phyloP scores from a whole-genome alignment of 2,329 filamentous ascomycete genomes.

The Xylariomycetidae sp. region DNA sequence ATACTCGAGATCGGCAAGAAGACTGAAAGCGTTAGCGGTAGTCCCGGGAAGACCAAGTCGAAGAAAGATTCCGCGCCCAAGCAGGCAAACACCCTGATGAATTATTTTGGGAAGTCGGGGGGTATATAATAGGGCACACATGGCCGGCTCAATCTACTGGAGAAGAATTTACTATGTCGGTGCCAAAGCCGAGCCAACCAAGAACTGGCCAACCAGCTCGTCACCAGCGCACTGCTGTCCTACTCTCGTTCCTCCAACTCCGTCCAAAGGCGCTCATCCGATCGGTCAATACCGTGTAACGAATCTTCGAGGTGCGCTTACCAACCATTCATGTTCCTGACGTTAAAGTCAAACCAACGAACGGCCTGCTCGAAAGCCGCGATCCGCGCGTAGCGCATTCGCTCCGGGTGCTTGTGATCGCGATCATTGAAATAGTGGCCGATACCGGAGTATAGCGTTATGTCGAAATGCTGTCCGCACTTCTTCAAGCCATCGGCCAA shows the following conservation, averaged over 20 bases:
- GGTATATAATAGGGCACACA: too few relatives aligned
- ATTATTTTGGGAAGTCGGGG: conserved; percentile 48
- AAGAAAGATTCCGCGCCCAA: conserved; percentile 17
- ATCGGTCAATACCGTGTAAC: neutral
- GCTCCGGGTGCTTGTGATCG: neutral
- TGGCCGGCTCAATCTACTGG: too few relatives aligned
- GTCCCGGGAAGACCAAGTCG: neutral
- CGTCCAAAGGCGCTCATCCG: too few relatives aligned
- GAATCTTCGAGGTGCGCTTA: too few relatives aligned
- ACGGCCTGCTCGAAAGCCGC: conserved; percentile 9
- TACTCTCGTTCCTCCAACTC: too few relatives aligned
- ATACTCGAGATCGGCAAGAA: conserved; percentile 54
- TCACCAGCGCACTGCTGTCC: too few relatives aligned
- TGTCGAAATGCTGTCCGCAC: conserved; percentile 23
- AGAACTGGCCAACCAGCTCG: too few relatives aligned
- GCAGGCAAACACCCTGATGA: conserved; percentile 51
- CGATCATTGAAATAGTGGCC: conserved; percentile 1
- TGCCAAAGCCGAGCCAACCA: too few relatives aligned
- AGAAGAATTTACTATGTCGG: too few relatives aligned
- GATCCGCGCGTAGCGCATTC: conserved; percentile 4
- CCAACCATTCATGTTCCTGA: neutral
- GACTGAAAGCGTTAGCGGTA: conserved; percentile 16
- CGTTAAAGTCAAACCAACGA: conserved; percentile 4
- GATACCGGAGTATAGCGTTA: conserved; percentile 1
- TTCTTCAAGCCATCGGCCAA: conserved; percentile 42